Evolutionary conservation across 2,329 filamentous ascomycete species (phyloP).

Genomic region (Fusarium newnesense): DNA sequence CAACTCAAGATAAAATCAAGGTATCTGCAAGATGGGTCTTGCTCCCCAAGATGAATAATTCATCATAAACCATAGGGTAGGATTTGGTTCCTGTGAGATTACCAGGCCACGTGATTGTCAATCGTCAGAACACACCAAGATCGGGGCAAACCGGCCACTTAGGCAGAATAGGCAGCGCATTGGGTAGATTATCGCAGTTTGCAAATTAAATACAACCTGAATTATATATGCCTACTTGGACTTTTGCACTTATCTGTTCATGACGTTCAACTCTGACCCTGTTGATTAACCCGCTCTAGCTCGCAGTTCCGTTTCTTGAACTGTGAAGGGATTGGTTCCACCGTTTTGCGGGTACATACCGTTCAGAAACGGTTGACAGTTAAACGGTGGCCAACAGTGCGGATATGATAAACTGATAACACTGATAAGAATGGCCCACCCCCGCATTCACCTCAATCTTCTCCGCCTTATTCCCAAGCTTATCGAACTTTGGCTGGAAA

Average conservation of each 20-base stretch:
- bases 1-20: neutral
- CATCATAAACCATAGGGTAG: neutral
- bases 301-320: neutral
- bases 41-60: neutral
- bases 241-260: neutral
- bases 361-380: neutral
- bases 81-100: neutral
- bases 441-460: neutral
- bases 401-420: neutral
- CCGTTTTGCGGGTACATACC: neutral
- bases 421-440: neutral
- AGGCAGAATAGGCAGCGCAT: neutral
- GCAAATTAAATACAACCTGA: no score
- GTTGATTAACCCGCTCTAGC: neutral
- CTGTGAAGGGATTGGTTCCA: neutral
- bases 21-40: no score
- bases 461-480: neutral
- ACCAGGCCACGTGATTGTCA: neutral
- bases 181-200: no score
- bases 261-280: neutral
- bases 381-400: neutral
- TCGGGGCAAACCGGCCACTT: neutral
- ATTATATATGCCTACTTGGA: no score
- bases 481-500: neutral
- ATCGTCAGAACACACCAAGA: neutral